Base-by-base conservation (phyloP, 2,329 filamentous ascomycete genomes). In the Penicillium rolfsii region DNA sequence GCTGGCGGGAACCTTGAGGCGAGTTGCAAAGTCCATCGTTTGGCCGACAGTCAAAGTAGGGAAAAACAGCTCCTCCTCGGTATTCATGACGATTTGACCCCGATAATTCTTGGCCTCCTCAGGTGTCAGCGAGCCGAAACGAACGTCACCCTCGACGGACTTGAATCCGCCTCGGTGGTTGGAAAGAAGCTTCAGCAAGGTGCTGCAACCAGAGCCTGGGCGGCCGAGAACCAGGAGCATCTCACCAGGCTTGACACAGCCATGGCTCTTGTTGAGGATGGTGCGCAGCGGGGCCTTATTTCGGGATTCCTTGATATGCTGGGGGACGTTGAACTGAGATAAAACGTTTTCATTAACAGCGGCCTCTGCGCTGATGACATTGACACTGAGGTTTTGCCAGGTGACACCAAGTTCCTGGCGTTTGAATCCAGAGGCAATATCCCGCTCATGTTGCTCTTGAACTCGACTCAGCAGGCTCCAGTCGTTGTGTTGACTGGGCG, bases 171-270 rank as follows among this genome's bases (percentile, higher is more conserved):
- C 76, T 40, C 88, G 79, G 58, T 85, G 82, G 68, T 91, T 91
- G 54, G 87, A 82, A 5, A 92, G 80, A 67, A 89, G 81, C 68
- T 89, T 91, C 49, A 93, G 79, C 16, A 92, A 80, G 0, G 89
- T 89, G 0, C 89, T 90, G 72, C 89, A 92, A 36, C 89, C 89
- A 2, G 87, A 82, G 0, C 88, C 89, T 0, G 89, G 89, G 0
- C 88, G 82, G 3, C 89, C 89, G 0, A 91, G 79, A 0, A 91
- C 88, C 0, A 91, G 77, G 1, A 90, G 75, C 89, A 91, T 90
- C 74, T 91, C 88, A 22, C 88, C 89, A 0, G 89, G 88, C 71
- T 88, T 87, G 54, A 91, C 85, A 65, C 87, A 90, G 11, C 89
- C 89, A 70, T 87, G 84, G 59, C 83, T 85, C 67, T 85, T 81